Percentiles rank a stretch among this genome's conserved stretches.
phyloP scores from a whole-genome alignment of 2,329 filamentous ascomycete species.

The Apiospora hydei region DNA sequence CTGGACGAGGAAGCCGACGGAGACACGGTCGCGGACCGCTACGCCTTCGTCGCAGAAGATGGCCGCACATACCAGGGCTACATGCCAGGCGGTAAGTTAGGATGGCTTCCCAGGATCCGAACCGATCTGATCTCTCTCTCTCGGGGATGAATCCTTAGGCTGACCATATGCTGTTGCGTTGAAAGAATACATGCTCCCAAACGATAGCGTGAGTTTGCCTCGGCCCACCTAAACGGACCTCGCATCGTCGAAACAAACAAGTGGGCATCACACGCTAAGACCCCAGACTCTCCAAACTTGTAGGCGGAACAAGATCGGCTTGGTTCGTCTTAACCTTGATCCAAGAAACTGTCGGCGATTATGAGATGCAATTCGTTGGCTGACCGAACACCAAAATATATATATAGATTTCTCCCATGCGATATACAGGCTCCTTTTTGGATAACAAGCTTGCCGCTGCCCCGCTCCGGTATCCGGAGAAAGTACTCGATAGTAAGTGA shows the following conservation, averaged over 20 bases:
- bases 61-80: conserved; percentile 13
- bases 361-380: background rate
- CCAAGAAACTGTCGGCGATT: background rate
- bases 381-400: background rate
- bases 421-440: background rate
- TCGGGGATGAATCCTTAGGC: background rate
- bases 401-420: background rate
- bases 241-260: background rate
- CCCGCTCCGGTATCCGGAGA: background rate
- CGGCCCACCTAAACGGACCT: conserved; percentile 6
- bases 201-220: conserved; percentile 16
- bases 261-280: conserved; percentile 17
- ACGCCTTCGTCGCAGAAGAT: background rate
- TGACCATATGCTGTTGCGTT: background rate
- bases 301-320: conserved; percentile 8
- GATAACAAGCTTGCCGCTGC: conserved; percentile 6
- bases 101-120: background rate
- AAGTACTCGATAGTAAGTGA: background rate
- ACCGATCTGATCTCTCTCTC: background rate
- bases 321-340: background rate
- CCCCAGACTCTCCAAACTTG: background rate
- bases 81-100: conserved; percentile 13
- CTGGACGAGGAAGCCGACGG: background rate
- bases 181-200: conserved; percentile 21
- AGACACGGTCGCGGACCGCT: conserved; percentile 14